A percentile compares a stretch with the other conserved stretches of the same genome.
phyloP scores from a whole-genome alignment of 176 grass and related monocot genomes.

The sorghum (Sorghum bicolor) region Sorghum_bicolor_NCBIv3 NC_012874.2:69118001-69118500 shows the following conservation, averaged over 20 bases:
- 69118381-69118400: slow-evolving; percentile 20
- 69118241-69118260: not conserved
- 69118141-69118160: not conserved
- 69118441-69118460: not conserved
- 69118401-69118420: slow-evolving; percentile 5
- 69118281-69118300: not conserved
- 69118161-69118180: slow-evolving; percentile 9
- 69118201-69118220: not conserved
- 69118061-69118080: not conserved
- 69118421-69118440: slow-evolving; percentile 4
- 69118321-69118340: slow-evolving; percentile 4
- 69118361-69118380: not conserved
- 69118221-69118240: not conserved
- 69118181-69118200: not conserved
- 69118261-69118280: slow-evolving; percentile 2
- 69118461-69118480: not conserved
- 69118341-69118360: not conserved
- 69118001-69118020: not conserved
- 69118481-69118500: not conserved
- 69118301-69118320: not conserved
- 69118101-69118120: not conserved
- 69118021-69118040: not conserved
- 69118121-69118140: not conserved
- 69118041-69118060: not conserved
- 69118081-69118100: not conserved